phyloP scores from a whole-genome alignment of 2,329 filamentous ascomycete genomes.

The Blastomyces emzantsi region DNA sequence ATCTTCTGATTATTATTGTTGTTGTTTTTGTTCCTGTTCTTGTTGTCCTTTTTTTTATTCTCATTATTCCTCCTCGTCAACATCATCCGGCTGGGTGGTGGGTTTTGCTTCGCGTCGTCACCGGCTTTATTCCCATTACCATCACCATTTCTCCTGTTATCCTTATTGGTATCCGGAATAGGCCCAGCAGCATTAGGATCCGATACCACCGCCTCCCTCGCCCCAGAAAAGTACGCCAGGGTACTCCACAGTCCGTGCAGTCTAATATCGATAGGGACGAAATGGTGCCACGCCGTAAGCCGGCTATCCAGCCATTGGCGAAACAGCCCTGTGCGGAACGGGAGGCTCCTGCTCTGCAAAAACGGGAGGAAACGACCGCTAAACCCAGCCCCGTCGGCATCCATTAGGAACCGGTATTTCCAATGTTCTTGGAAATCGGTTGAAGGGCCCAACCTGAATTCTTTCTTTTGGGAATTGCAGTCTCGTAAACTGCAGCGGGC shows the following conservation, averaged over 20 bases:
- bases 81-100: slow-evolving; percentile 14
- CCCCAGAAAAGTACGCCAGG: slow-evolving; percentile 62
- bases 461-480: slow-evolving; percentile 44
- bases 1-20: slow-evolving; percentile 26
- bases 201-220: slow-evolving; percentile 26
- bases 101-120: background rate
- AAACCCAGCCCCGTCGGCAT: slow-evolving; percentile 60
- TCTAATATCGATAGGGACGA: slow-evolving; percentile 65
- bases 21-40: too few species aligned
- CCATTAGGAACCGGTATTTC: slow-evolving; percentile 60
- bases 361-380: slow-evolving; percentile 57
- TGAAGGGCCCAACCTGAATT: slow-evolving; percentile 42
- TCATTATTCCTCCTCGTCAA: slow-evolving; percentile 46
- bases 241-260: slow-evolving; percentile 66
- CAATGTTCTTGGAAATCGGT: slow-evolving; percentile 51
- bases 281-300: slow-evolving; percentile 68
- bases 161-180: slow-evolving; percentile 26
- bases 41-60: background rate
- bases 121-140: background rate
- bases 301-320: slow-evolving; percentile 71
- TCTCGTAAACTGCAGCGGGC: slow-evolving; percentile 47
- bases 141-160: slow-evolving; percentile 13
- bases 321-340: slow-evolving; percentile 63
- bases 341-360: slow-evolving; percentile 56
- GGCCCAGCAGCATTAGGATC: slow-evolving; percentile 21